These are phyloP conservation scores for Conringia planisiliqua DNA, from an alignment of 345 rosid species.

Conservation along the genomic window DNA sequence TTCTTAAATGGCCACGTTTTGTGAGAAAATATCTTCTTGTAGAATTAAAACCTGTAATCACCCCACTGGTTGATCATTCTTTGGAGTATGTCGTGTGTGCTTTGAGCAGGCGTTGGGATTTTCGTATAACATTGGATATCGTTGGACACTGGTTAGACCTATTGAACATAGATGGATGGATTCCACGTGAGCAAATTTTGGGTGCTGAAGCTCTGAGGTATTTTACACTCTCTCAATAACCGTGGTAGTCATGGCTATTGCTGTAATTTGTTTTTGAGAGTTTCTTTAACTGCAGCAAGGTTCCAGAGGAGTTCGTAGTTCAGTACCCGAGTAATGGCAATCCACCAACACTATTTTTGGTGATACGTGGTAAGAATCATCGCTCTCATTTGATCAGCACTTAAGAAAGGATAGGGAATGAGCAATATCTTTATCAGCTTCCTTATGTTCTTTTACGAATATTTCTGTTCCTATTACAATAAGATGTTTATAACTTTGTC, in stretches of 20 bases:
- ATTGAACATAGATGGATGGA: constrained; percentile 96
- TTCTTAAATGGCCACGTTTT: neutral
- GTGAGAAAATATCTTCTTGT: neutral
- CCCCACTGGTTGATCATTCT: constrained; percentile 5
- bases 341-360: constrained; percentile 93
- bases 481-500: constrained; percentile 8
- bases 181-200: constrained; percentile 95
- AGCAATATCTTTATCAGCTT: neutral
- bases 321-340: constrained; percentile 93
- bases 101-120: constrained; percentile 87
- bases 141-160: constrained; percentile 97
- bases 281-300: constrained; percentile 65
- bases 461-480: neutral
- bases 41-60: constrained; percentile 4
- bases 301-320: constrained; percentile 87
- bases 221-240: constrained; percentile 5
- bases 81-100: constrained; percentile 13
- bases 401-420: neutral
- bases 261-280: constrained; percentile 15
- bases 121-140: constrained; percentile 82
- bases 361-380: constrained; percentile 58
- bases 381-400: neutral
- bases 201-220: constrained; percentile 98
- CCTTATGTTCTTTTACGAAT: neutral
- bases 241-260: constrained; percentile 6